Base-by-base conservation (phyloP, 305 asterid species). In the Fraxinus sp. region DNA sequence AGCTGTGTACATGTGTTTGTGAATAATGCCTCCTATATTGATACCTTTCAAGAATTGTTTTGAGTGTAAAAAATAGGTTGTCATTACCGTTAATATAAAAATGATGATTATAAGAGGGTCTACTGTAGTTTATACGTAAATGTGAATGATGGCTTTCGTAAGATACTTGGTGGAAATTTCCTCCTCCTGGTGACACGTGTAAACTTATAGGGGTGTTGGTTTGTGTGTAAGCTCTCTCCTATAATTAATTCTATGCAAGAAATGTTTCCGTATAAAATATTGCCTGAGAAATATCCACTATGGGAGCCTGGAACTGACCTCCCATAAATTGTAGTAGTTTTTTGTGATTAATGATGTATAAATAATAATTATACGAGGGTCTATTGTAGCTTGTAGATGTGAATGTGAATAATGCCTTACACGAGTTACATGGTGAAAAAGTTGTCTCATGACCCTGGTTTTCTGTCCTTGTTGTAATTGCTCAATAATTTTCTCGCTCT, bases 341-440 rank as follows among this genome's bases (percentile, higher is more conserved):
- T 62, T 7, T 62, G 30, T 22, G 32, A 62, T 1, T 26, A 62
- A 20, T 62, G 7, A 30, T 70, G 39, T 72, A 35, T 71, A 33
- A 32, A 33, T 72, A 28, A 14, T 72, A 33, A 33, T 71, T 32
- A 71, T n/a, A 32, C 9, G 11, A 33, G 77, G 22, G 77, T 72
- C 77, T 33, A 7, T 33, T 72, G 24, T 33, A 72, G 46, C 43
- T 72, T 32, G 37, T 24, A 72, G 18, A 33, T 33, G 33, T 72
- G 18, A 81, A 68, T 57, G 76, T 81, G 80, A 41, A 64, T 46
- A 41, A 55, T 55, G 71, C n/a, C 59, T 78, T 28, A 71, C 62
- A 72, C 32, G 79, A 77, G 35, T 41, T 79, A 77, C 77, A 52
- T 33, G 73, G 78, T 79, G 84, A 77, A 64, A 22, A 72, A 72